phyloP scores from a whole-genome alignment of 768 basidiomycete genomes.

The Lenzites betulinus region DNA sequence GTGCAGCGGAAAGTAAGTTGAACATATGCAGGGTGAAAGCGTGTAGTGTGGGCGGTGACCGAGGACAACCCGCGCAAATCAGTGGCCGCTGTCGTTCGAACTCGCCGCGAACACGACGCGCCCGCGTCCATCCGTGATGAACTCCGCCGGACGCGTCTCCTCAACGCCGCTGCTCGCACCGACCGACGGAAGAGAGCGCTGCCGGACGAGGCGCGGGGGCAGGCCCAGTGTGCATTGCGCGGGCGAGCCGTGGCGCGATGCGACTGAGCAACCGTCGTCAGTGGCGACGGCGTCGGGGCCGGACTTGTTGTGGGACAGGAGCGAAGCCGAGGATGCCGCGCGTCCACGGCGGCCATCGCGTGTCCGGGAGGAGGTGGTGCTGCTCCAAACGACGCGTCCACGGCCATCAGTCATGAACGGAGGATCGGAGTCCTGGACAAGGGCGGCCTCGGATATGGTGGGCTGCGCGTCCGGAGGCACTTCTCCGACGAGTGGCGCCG shows the following conservation, averaged over 20 bases:
- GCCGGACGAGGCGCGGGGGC: not conserved
- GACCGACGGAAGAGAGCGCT: not conserved
- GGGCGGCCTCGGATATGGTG: not conserved
- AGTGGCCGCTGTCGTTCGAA: not conserved
- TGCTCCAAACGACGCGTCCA: constrained; percentile 39
- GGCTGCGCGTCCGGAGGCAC: not conserved
- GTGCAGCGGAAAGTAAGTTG: not conserved
- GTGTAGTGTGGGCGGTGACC: not conserved
- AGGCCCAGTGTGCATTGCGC: not conserved
- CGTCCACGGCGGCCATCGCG: constrained; percentile 16
- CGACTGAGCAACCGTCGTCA: not conserved
- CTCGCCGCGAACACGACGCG: constrained; percentile 16
- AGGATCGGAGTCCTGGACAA: constrained; percentile 26
- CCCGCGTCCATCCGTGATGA: constrained; percentile 18
- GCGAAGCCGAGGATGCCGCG: not conserved
- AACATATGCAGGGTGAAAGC: not conserved
- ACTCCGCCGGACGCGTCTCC: not conserved
- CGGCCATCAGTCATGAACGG: constrained; percentile 39
- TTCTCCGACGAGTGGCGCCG: not conserved
- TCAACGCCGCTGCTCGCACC: not conserved
- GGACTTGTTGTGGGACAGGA: not conserved
- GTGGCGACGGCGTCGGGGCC: not conserved
- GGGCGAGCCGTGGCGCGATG: not conserved
- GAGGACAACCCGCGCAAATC: not conserved
- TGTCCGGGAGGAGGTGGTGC: constrained; percentile 12